Evolutionary conservation across 805 yeast genomes (phyloP), one percentile per base, ranked within the genome.

Genomic region (Jamesozyma jinghongensis): DNA sequence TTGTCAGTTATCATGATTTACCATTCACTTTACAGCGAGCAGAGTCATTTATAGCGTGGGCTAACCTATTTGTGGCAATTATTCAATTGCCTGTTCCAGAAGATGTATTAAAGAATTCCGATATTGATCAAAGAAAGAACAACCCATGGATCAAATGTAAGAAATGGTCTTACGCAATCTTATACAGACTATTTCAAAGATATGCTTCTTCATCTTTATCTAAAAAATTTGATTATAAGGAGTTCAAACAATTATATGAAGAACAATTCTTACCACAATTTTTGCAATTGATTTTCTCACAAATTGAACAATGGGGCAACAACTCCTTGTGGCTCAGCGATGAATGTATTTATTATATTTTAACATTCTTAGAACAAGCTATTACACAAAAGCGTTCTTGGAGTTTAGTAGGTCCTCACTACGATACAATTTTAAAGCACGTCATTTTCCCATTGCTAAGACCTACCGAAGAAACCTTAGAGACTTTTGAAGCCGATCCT

Each of bases 101-200:
- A 30, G 43, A 46, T 19, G 32, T 57, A 7, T 36, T 56, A 17
- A 69, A 71, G 32, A 75, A 77, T 2, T 44, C 69, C 45, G 66
- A 69, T 16, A 51, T 73, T n/a, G 78, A 75, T 36, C 69, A 68
- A 6, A 71, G 74, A 18, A 80, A 76, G 32, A 67, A 76, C 37
- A 67, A 73, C 50, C 80, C 77, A 37, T 83, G 81, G 81, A 79
- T 68, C 56, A 90, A 77, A 63, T 74, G 77, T 50, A 88, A 74
- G 65, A 92, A 90, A 60, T 90, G 97, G 97, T 76, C 94, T 1
- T 79, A 78, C 54, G 86, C 85, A 19, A 86, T 85, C 57, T 57
- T 88, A 32, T 73, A 71, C 49, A 74, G 94, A 49, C 57, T 87
- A 3, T 84, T 84, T 52, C 72, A 71, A 40, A 71, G 90, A 51